Evolutionary conservation across 129 eudicot species (phyloP).

Genomic region (Rutidosis leptorrhynchoides): DNA sequence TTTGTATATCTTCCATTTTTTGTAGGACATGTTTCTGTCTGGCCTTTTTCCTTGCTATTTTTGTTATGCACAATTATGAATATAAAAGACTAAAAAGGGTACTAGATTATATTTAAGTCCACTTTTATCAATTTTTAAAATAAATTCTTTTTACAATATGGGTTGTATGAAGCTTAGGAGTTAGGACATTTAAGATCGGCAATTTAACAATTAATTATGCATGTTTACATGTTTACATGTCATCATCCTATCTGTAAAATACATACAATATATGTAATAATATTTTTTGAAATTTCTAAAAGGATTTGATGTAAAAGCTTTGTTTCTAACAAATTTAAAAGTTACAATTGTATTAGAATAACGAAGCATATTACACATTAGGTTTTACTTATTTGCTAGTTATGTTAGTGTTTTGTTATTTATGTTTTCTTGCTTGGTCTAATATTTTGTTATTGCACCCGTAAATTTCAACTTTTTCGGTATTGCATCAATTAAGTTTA

Average conservation of each 20-base stretch:
- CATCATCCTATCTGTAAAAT: neutral
- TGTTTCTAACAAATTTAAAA: neutral
- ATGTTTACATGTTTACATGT: neutral
- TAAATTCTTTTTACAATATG: slow-evolving; percentile 14
- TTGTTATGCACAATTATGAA: neutral
- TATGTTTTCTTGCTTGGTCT: too few species aligned
- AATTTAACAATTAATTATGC: neutral
- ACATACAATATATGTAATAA: neutral
- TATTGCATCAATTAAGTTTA: slow-evolving; percentile 2
- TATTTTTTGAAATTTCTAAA: neutral
- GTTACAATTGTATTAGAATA: neutral
- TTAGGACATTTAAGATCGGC: neutral
- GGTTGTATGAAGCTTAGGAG: slow-evolving; percentile 2
- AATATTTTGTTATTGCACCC: neutral
- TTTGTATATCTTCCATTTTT: neutral
- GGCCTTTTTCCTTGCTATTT: neutral
- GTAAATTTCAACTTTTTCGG: neutral
- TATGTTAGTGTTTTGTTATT: too few species aligned
- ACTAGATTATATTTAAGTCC: slow-evolving; percentile 3
- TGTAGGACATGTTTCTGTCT: neutral
- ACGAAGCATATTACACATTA: neutral
- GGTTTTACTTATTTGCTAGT: neutral
- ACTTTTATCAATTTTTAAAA: slow-evolving; percentile 13
- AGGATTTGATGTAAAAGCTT: neutral
- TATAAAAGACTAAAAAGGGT: slow-evolving; percentile 12